Base-by-base conservation (phyloP, 805 yeast genomes). In the Metschnikowia hibisci region DNA sequence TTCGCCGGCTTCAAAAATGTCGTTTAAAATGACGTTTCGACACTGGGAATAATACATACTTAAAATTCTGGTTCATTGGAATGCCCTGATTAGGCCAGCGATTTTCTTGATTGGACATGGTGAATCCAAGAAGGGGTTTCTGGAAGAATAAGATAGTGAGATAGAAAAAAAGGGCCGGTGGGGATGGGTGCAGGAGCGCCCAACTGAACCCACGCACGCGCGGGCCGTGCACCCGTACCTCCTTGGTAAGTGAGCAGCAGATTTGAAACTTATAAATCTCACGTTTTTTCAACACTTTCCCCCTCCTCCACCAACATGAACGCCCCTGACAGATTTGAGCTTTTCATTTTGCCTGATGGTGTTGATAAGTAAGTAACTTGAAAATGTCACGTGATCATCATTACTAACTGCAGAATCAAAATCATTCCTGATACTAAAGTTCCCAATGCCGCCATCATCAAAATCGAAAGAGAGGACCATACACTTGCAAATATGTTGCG, bases 301-400 rank as follows among this genome's bases (percentile, higher is more conserved):
- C n/a, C 13, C 31, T 12, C 26, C 35, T 26, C 43, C 41, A n/a
- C 39, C 44, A 57, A 35, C 44, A 91, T 93, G 99, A 93, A 93
- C 71, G 98, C 98, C 59, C 99, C 99, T 67, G 99, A 93, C 71
- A 84, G 99, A 76, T 93, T 91, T 64, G 99, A 93, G 74, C 80
- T 93, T 32, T 93, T 93, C 63, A 80, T 93, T 55, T 76, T 93
- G 56, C 98, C 97, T n/a, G 99, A 93, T 64, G 98, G 99, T 42
- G 95, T 87, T 42, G 85, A 91, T 41, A 93, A 93, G 87, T 82
- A 73, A 27, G 87, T 74, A 36, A 33, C 8, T 13, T 46, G 5
- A 12, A 5, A 32, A n/a, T 26, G 23, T 7, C 25, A 13, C 26
- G 27, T 11, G 29, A 10, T 14, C 10, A 22, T 31, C 29, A 38